Evolutionary conservation across 2,329 filamentous ascomycete species (phyloP).

Genomic region (Ascocoryne sarcoides): DNA sequence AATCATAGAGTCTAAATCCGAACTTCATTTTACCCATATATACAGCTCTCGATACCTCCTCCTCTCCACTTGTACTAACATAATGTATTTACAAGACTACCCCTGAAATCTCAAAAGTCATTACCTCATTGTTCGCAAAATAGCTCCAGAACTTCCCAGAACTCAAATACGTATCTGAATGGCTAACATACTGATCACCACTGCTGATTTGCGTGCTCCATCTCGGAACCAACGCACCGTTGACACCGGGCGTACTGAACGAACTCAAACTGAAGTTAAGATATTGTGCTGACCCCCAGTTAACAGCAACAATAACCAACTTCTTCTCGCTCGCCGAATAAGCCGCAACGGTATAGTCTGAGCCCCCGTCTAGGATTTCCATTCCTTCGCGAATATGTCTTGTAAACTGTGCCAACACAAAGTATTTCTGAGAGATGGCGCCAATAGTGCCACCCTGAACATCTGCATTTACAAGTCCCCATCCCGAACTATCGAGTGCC

Average conservation of each 20-base stretch:
- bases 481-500: constrained; percentile 33
- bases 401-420: constrained; percentile 34
- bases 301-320: constrained; percentile 33
- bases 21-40: too few species aligned
- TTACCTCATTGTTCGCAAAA: constrained; percentile 29
- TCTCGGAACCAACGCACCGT: constrained; percentile 29
- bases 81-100: neutral
- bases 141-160: constrained; percentile 32
- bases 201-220: constrained; percentile 32
- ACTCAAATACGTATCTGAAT: constrained; percentile 27
- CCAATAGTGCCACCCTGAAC: constrained; percentile 29
- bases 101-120: constrained; percentile 31
- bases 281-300: constrained; percentile 32
- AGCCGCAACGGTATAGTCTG: constrained; percentile 32
- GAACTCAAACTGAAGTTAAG: constrained; percentile 32
- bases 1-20: too few species aligned
- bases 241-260: constrained; percentile 26
- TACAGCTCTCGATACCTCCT: too few species aligned
- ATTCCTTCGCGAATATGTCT: constrained; percentile 35
- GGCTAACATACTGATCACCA: constrained; percentile 29
- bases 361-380: constrained; percentile 31
- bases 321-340: constrained; percentile 30
- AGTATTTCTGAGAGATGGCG: constrained; percentile 32
- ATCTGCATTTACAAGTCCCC: constrained; percentile 34
- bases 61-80: too few species aligned